A percentile compares a stretch with the other conserved stretches of the same genome.
Conservation (phyloP, 2,329 filamentous ascomycete species). For the Drechslerella coelobrocha region DNA sequence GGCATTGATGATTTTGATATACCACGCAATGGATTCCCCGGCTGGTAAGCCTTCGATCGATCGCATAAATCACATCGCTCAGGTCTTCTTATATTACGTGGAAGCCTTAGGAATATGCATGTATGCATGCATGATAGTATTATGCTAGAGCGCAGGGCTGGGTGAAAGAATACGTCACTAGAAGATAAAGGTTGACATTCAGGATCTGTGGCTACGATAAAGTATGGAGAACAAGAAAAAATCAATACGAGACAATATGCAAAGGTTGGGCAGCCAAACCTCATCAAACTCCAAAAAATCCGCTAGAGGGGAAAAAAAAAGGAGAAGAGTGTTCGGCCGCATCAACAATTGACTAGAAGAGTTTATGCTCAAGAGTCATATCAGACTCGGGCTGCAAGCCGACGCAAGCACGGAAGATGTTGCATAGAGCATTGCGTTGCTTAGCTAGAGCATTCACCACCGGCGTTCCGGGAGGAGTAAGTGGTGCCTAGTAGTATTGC, state of each 20-base stretch:
- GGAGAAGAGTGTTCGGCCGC: constrained; percentile 5
- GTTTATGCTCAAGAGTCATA: constrained; percentile 99
- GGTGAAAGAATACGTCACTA: no score
- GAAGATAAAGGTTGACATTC: no score
- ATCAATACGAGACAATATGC: neutral
- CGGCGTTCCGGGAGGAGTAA: constrained; percentile 92
- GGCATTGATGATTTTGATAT: no score
- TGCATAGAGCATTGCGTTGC: constrained; percentile 91
- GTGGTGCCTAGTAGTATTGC: constrained; percentile 73
- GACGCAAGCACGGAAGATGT: constrained; percentile 98
- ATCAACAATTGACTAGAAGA: constrained; percentile 67
- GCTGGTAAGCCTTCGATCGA: no score
- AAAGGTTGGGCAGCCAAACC: neutral
- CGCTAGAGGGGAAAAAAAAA: neutral
- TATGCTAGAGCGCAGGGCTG: no score
- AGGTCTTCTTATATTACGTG: no score
- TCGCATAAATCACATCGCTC: no score
- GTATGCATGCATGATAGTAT: no score
- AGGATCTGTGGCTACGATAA: no score
- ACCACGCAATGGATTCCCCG: no score
- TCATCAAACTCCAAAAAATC: constrained; percentile 19
- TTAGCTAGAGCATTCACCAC: constrained; percentile 95
- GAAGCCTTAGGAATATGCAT: no score
- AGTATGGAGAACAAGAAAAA: neutral
- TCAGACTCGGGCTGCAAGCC: constrained; percentile 96